Evolutionary conservation across 1,139 yeast genomes (phyloP).

Genomic region (Yamadazyma atlantica): DNA sequence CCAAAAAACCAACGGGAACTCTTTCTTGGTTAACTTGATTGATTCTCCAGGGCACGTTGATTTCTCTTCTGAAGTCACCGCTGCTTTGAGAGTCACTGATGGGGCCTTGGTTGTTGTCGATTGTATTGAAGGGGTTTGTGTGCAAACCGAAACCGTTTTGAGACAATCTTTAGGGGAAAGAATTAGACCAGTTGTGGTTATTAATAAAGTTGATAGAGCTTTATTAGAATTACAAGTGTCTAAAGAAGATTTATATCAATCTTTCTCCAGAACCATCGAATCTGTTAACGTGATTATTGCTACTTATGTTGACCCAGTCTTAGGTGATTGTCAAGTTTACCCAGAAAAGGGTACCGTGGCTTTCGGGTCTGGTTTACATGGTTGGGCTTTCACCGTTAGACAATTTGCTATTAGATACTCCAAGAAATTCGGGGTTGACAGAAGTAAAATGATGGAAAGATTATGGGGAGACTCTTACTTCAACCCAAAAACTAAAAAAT

Average conservation of each 20-base stretch:
- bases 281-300: conserved; percentile 98
- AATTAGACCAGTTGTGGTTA: conserved; percentile 97
- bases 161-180: conserved; percentile 99
- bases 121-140: conserved; percentile 99
- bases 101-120: conserved; percentile 99
- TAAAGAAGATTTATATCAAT: conserved; percentile 98
- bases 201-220: conserved; percentile 99
- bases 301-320: conserved; percentile 84
- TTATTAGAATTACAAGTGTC: conserved; percentile 97
- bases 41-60: conserved; percentile 99
- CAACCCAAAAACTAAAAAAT: conserved; percentile 99
- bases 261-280: conserved; percentile 98
- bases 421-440: conserved; percentile 99
- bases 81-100: conserved; percentile 99
- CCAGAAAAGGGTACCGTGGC: conserved; percentile 99
- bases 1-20: conserved; percentile 92
- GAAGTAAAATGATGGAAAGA: conserved; percentile 96
- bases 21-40: conserved; percentile 95
- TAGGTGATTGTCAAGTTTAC: conserved; percentile 98
- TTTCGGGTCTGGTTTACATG: conserved; percentile 99
- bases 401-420: conserved; percentile 98
- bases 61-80: conserved; percentile 99
- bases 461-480: conserved; percentile 99
- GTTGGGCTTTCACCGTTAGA: conserved; percentile 99
- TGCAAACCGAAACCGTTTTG: conserved; percentile 99